Base-by-base conservation (phyloP, 2,329 filamentous ascomycete genomes). In the Ambrosiella beaveri region DNA sequence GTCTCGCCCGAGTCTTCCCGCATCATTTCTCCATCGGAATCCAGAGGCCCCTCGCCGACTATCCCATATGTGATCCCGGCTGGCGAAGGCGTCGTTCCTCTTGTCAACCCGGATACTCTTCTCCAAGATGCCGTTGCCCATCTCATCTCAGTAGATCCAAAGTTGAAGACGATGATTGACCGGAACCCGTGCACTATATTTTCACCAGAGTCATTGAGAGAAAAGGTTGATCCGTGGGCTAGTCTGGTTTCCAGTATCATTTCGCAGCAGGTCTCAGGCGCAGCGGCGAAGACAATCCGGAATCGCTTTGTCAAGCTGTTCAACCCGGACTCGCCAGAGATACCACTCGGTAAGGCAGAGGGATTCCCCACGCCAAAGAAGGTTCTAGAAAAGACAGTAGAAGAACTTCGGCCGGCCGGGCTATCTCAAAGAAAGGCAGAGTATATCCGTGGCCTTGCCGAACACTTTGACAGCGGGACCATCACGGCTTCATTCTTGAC, bases 351-450 rank as follows among this genome's bases (percentile, higher is more conserved):
- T 40, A 65, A 70, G 5, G 65, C 69, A 54, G 61, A 65, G 40
- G 17, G 36, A 37, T 97, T 96, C 65, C 91, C 91, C 0, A 78
- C 80, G 0, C 91, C 93, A 0, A 77, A 81, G 0, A 76, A 88
- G 63, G 87, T 97, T 7, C 78, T 80, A 0, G 68, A 71, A 7
- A 78, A 75, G 55, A 71, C 82, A 15, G 72, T 95, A 38, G 72
- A 84, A 37, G 77, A 71, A 2, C 77, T 98, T 7, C 85, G 91
- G 37, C 84, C 85, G 7, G 93, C 91, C 0, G 93, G 93, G 0
- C 78, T 98, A 54, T 95, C 88, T 2, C 86, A 94, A 71, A 82
- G 93, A 59, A 98, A 98, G 72, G 93, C 93, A 52, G 93, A 97
- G 71, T 98, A 98, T 70, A 82, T 97, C 61, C 79, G 83, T 57